These are phyloP conservation scores for Candida parachauliodes DNA, from an alignment of 805 yeast species.

Conservation along the genomic window DNA sequence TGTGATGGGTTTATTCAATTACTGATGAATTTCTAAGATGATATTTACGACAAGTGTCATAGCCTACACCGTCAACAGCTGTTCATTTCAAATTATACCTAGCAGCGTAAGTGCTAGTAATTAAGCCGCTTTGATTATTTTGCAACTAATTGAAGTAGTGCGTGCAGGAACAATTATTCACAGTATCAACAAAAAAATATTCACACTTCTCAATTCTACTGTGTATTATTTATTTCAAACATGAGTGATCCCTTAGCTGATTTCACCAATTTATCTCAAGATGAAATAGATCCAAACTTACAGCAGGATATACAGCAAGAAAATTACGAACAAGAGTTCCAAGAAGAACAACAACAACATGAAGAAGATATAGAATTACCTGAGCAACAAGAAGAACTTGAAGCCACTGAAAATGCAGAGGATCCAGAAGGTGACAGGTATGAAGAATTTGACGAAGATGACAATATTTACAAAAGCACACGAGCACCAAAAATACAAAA, in stretches of 20 bases:
- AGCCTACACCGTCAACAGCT: too few relatives aligned
- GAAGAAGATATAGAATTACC: slow-evolving; percentile 7
- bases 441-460: slow-evolving; percentile 21
- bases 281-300: slow-evolving; percentile 10
- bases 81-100: too few relatives aligned
- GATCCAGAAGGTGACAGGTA: slow-evolving; percentile 10
- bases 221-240: not conserved
- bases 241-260: slow-evolving; percentile 13
- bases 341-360: slow-evolving; percentile 11
- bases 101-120: too few relatives aligned
- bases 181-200: slow-evolving; percentile 4
- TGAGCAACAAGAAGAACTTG: slow-evolving; percentile 9
- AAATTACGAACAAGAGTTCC: slow-evolving; percentile 6
- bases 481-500: slow-evolving; percentile 18
- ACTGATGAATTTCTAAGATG: too few relatives aligned
- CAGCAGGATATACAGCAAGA: slow-evolving; percentile 5
- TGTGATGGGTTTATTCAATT: too few relatives aligned
- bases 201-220: not conserved
- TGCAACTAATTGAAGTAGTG: not conserved
- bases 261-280: slow-evolving; percentile 10
- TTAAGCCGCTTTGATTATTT: too few relatives aligned
- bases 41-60: too few relatives aligned
- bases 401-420: slow-evolving; percentile 8
- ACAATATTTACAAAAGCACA: slow-evolving; percentile 18
- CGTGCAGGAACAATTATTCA: not conserved